Conservation (phyloP, 1,284 basidiomycete species). For the Tetrapyrgos nigripes region DNA sequence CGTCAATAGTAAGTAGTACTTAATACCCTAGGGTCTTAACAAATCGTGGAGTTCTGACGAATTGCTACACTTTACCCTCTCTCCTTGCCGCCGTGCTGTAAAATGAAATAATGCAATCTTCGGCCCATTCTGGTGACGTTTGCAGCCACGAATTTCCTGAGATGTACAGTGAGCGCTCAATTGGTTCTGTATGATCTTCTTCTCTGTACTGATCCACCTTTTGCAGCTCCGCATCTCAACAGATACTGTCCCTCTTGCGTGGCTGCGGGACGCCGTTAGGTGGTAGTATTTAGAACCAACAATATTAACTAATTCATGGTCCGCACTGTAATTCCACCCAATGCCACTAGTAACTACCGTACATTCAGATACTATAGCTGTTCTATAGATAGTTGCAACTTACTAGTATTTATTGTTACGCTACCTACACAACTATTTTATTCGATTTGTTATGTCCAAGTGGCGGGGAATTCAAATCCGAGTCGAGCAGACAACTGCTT, state of each 20-base stretch:
- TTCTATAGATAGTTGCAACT: too few species aligned
- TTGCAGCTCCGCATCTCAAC: slow-evolving; percentile 46
- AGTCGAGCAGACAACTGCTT: too few species aligned
- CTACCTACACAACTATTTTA: too few species aligned
- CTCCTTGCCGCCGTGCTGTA: too few species aligned
- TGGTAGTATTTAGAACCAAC: background rate
- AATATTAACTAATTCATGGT: too few species aligned
- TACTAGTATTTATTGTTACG: too few species aligned
- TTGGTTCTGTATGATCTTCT: background rate
- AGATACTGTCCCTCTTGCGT: slow-evolving; percentile 44
- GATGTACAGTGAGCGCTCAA: slow-evolving; percentile 45
- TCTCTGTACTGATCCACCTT: background rate
- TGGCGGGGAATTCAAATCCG: too few species aligned
- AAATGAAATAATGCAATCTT: too few species aligned
- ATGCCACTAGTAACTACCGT: too few species aligned
- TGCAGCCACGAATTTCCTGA: slow-evolving; percentile 48
- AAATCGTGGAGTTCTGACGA: slow-evolving; percentile 18
- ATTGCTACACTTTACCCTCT: slow-evolving; percentile 15
- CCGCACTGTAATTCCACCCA: too few species aligned
- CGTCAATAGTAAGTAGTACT: slow-evolving; percentile 51
- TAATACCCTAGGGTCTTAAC: background rate
- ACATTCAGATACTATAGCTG: too few species aligned
- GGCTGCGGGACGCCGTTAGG: slow-evolving; percentile 30
- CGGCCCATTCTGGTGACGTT: background rate
- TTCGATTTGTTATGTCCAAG: too few species aligned